Base-by-base conservation (phyloP, 805 yeast genomes). In the Monosporozyma siamensis region DNA sequence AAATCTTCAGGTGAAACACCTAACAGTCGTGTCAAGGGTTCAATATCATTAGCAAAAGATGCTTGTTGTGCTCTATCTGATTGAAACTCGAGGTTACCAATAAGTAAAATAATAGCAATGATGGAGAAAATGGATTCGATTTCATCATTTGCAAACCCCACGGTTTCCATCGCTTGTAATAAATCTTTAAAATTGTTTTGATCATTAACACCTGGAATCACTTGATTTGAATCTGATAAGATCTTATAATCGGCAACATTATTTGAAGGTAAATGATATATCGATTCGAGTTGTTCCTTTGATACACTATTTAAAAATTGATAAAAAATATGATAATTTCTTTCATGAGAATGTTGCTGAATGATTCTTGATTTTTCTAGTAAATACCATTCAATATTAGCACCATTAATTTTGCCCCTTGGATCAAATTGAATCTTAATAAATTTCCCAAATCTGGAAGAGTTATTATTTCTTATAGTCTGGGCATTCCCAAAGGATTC, bases 401-500 rank as follows among this genome's bases (percentile, higher is more conserved):
- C 97, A 10, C 96, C 96, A 17, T 75, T 70, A 36, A 92, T 81
- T 45, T 72, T 72, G 3, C 86, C 86, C 9, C 70, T 59, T 3
- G 66, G 54, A 43, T 74, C 71, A 52, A 90, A 85, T 57, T 80
- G 87, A 45, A 92, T 84, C 55, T 88, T 82, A 49, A 92, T 85
- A 56, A 92, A 92, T 65, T 92, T 92, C 30, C 99, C 99, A 61
- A 92, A 92, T 56, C 99, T 76, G 5, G 97, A 90, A 3, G 97
- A 88, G 63, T 92, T 92, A 61, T 89, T 80, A 60, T 92, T 92
- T 54, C 92, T 76, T 12, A 87, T 85, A 0, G 99, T 92, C 56
- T 90, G 95, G 2, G 99, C 90, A 62, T 92, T 92, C 52, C 99
- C 99, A 63, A 92, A 92, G 25, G 96, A 78, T 63, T 92, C 99